Evolutionary conservation across 257 asterid species (phyloP), one percentile per base, ranked within the genome.

Genomic region (Rehmannia glutinosa): DNA sequence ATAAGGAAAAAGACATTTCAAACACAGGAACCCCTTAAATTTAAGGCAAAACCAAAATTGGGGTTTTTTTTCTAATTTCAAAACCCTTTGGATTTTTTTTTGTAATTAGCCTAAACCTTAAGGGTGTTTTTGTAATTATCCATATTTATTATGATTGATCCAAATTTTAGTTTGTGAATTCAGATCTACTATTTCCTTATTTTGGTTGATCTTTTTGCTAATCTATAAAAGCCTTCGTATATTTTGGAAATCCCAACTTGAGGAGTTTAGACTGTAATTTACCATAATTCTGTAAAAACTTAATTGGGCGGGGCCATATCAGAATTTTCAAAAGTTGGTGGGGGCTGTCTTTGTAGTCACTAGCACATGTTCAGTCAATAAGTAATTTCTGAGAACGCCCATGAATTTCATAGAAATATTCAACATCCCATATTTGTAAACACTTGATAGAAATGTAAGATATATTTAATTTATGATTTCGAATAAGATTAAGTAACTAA

Each of bases 401-500:
- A 28, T 28, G 33, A 28, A 28, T 5, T 28, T 28, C 5, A 28
- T 28, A 28, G 33, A 28, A 28, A 2, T 28, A 28, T 28, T 28
- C 33, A 2, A 5, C 33, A 28, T 5, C 58, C 10, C 19, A 30
- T 64, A 23, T 27, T 27, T 6, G 10, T 65, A 11, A 46, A 64
- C 45, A 47, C 47, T 6, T 17, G 13, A 10, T 46, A n/a, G 19
- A 45, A 63, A 27, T 28, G 0, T 11, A 27, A 27, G 13, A 56
- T 19, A 41, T 25, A 12, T 35, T 54, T 21, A 23, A 63, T 38
- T 21, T 50, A 62, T 12, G 58, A 49, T n/a, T n/a, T n/a, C n/a
- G 50, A 72, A 43, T 66, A 38, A 56, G 66, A 72, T 77, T 72
- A 17, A 28, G 49, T 47, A 50, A 21, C 25, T 56, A 52, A 68